Evolutionary conservation across 805 yeast genomes (phyloP).

Genomic region (Kodamaea jinghongensis): DNA sequence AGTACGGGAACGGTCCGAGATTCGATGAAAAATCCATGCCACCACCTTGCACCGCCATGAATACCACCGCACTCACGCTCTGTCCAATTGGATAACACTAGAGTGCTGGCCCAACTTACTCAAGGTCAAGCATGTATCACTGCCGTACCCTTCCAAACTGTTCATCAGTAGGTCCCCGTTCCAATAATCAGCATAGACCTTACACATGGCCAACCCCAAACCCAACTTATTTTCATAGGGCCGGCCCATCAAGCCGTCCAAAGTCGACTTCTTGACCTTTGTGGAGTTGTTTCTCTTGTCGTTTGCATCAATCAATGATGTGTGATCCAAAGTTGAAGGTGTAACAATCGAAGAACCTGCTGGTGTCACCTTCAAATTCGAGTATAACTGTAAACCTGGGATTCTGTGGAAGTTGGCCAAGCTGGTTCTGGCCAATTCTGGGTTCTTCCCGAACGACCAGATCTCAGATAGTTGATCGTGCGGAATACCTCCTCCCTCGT

Average conservation of each 20-base stretch:
- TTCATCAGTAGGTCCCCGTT: constrained; percentile 84
- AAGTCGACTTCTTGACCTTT: constrained; percentile 46
- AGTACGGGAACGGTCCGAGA: too few species aligned
- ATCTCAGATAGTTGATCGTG: constrained; percentile 56
- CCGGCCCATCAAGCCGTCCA: constrained; percentile 64
- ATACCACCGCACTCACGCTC: too few species aligned
- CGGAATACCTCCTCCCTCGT: constrained; percentile 85
- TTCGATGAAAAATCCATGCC: too few species aligned
- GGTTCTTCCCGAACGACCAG: constrained; percentile 85
- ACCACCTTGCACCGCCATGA: too few species aligned
- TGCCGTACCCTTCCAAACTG: constrained; percentile 87
- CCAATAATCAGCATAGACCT: constrained; percentile 95
- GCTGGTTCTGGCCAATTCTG: constrained; percentile 56
- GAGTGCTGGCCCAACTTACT: constrained; percentile 73
- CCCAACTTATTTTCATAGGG: constrained; percentile 78
- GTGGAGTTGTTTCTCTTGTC: constrained; percentile 17
- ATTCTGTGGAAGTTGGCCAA: constrained; percentile 64
- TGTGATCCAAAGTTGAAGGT: constrained; percentile 27
- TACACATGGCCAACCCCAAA: constrained; percentile 87
- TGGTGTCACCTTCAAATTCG: constrained; percentile 40
- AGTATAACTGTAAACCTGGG: constrained; percentile 56
- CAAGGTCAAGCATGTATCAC: constrained; percentile 78
- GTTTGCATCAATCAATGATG: constrained; percentile 40
- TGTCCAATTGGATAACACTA: constrained; percentile 65
- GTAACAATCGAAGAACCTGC: constrained; percentile 37